These are phyloP conservation scores for Poa annua DNA, from an alignment of 176 grass and related monocot genomes.

Conservation along the genomic window DNA sequence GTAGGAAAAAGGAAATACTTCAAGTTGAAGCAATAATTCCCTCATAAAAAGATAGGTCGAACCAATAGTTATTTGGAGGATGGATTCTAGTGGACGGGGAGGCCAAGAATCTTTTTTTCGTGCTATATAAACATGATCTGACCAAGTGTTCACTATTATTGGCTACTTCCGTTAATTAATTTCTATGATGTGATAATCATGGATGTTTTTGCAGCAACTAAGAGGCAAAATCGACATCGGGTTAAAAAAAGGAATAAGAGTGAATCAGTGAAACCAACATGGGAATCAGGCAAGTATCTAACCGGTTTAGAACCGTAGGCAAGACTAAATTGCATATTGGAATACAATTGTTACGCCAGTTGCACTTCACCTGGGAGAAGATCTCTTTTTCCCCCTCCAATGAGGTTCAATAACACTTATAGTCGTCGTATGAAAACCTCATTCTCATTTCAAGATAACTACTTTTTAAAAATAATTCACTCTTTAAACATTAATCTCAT, in stretches of 20 bases:
- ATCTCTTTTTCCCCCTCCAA: background rate
- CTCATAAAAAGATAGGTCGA: background rate
- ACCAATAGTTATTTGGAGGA: background rate
- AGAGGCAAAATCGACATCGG: background rate
- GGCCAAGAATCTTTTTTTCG: conserved; percentile 30
- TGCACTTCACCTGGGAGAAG: background rate
- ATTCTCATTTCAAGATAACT: background rate
- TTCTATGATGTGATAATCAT: conserved; percentile 12
- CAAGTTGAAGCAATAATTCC: conserved; percentile 12
- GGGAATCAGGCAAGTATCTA: too few relatives aligned
- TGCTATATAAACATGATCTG: conserved; percentile 24
- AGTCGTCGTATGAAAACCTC: background rate
- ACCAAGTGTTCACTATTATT: conserved; percentile 31
- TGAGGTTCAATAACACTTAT: background rate
- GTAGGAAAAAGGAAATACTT: background rate
- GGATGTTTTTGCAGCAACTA: conserved; percentile 34
- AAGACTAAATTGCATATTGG: background rate
- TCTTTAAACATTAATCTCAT: background rate
- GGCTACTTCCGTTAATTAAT: conserved; percentile 9
- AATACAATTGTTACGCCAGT: background rate
- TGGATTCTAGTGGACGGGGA: conserved; percentile 39
- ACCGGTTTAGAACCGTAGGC: too few relatives aligned
- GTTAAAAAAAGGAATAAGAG: background rate
- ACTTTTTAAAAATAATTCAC: too few relatives aligned
- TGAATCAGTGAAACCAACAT: too few relatives aligned